Evolutionary conservation across 768 basidiomycete genomes (phyloP), one percentile per base, ranked within the genome.

Genomic region (Pleurotus giganteus): DNA sequence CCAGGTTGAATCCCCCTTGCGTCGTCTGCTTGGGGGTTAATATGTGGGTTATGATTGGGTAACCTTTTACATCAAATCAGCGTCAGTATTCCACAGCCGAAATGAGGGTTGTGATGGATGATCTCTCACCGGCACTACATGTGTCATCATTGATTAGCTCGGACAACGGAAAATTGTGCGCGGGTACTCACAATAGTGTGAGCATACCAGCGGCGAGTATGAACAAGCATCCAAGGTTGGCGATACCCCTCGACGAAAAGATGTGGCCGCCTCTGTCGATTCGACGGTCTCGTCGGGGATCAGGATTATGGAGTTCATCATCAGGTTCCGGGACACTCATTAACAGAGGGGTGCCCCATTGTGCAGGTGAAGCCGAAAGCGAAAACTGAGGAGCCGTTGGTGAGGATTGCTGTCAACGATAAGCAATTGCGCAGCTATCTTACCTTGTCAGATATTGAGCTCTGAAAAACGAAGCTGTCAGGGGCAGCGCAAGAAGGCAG

Each of bases 1-100:
- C 89, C 4, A 91, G 69, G 61, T 89, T 88, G 70, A 85, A 91
- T 7, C 79, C 88, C 1, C 83, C 76, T 60, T 76, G 74, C 17
- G 63, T 78, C 0, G 72, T 73, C 41, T 76, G 76, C 36, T 61
- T 69, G 51, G 66, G 71, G n/a, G 64, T 66, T 17, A 73, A 57
- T 47, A 83, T 70, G 57, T 82, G 77, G 17, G 67, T 75, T 24
- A 78, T 63, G 21, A 85, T 62, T 4, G 85, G 84, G 57, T 74
- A 83, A 8, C 75, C 83, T 74, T 44, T n/a, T n/a, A n/a, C n/a
- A n/a, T n/a, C n/a, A 7, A 59, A 17, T 3, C 23, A 11, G 19
- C n/a, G 36, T 59, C 24, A 58, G 19, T 27, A 27, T 24, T 27
- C 44, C 7, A 36, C 54, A 23, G 56, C 60, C 66, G 56, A 4